These are phyloP conservation scores for Dimocarpus longan DNA, from an alignment of 345 rosid species.

Conservation along the genomic window DNA sequence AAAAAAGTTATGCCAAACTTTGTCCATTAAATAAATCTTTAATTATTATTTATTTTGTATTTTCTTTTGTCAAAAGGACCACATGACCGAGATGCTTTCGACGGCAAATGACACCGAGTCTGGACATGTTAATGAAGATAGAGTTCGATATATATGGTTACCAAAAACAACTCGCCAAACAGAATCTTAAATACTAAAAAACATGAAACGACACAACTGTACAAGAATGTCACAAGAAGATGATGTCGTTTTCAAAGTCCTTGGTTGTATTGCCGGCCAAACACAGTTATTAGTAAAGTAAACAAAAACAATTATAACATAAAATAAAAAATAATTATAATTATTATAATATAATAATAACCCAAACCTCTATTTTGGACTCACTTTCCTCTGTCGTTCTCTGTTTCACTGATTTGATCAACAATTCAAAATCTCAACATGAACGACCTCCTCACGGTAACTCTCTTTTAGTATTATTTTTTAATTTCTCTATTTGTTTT, in stretches of 20 bases:
- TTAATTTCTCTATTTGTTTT: background rate
- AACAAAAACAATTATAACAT: background rate
- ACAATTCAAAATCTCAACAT: conserved; percentile 23
- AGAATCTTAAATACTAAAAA: background rate
- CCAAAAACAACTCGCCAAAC: too few species aligned
- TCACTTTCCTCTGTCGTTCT: conserved; percentile 5
- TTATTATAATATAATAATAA: background rate
- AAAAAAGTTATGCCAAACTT: too few species aligned
- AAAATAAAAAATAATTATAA: background rate
- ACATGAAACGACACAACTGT: background rate
- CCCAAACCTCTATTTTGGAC: conserved; percentile 14
- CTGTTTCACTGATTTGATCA: conserved; percentile 1
- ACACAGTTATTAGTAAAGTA: background rate
- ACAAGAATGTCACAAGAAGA: background rate
- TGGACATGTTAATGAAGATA: too few species aligned
- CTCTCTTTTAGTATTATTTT: background rate
- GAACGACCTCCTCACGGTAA: conserved; percentile 56
- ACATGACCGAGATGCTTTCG: too few species aligned
- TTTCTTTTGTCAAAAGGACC: too few species aligned
- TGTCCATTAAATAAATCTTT: too few species aligned
- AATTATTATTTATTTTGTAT: too few species aligned
- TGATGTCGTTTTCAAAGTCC: background rate
- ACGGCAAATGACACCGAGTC: too few species aligned
- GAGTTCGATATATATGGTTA: too few species aligned
- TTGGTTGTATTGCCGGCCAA: background rate